Evolutionary conservation across 2,329 filamentous ascomycete genomes (phyloP).

Genomic region (Paecilomyces variotii): DNA sequence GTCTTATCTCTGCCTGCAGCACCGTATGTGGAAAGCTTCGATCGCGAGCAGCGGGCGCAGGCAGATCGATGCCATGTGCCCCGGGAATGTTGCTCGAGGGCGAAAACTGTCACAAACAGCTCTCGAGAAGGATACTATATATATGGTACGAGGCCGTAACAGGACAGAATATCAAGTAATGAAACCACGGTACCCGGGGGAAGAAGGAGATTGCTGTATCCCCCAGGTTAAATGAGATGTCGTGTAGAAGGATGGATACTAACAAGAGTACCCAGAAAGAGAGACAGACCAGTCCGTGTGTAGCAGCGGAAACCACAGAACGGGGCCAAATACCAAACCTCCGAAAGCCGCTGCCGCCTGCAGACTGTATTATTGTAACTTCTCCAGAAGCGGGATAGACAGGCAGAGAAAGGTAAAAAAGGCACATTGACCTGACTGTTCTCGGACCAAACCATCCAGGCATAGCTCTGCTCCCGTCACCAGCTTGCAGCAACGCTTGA

Average conservation of each 20-base stretch:
- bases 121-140: not conserved
- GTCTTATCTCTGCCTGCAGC: constrained; percentile 21
- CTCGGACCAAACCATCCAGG: constrained; percentile 4
- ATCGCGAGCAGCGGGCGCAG: constrained; percentile 9
- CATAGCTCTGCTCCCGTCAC: not conserved
- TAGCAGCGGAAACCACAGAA: not conserved
- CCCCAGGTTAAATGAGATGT: not conserved
- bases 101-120: not conserved
- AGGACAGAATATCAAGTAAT: too few relatives aligned
- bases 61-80: not conserved
- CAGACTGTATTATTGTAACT: constrained; percentile 3
- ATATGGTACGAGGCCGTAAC: too few relatives aligned
- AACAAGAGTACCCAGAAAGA: not conserved
- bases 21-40: constrained; percentile 2
- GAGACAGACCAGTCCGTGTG: not conserved
- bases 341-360: not conserved
- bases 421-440: not conserved
- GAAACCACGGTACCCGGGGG: too few relatives aligned
- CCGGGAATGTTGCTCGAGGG: not conserved
- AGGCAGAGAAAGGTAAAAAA: constrained; percentile 5
- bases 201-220: not conserved
- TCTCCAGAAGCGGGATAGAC: constrained; percentile 8
- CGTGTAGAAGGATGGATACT: not conserved
- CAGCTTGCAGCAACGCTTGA: not conserved
- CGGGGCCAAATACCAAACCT: not conserved